A percentile compares a stretch with the other conserved stretches of the same genome.
Evolutionary conservation across 1,284 basidiomycete genomes (phyloP).

Genomic region (Malassezia sympodialis): DNA sequence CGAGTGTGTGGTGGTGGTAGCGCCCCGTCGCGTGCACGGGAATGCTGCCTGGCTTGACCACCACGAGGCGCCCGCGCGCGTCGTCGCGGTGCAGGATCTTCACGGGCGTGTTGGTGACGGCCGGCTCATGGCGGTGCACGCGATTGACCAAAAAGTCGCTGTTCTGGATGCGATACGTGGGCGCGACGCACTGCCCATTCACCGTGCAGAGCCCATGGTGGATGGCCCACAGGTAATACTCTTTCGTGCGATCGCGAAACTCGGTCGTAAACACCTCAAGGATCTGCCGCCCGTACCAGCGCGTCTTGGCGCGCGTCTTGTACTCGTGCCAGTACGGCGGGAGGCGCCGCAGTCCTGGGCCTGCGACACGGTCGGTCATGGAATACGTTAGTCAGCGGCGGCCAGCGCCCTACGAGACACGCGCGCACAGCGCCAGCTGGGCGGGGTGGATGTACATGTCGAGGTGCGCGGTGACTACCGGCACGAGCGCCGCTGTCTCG

Average conservation of each 20-base stretch:
- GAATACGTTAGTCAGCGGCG: neutral
- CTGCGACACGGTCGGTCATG: slow-evolving; percentile 14
- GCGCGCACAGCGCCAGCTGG: slow-evolving; percentile 14
- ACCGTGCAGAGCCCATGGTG: slow-evolving; percentile 89
- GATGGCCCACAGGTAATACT: slow-evolving; percentile 54
- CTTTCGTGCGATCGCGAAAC: slow-evolving; percentile 49
- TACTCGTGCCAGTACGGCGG: slow-evolving; percentile 51
- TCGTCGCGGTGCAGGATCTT: slow-evolving; percentile 67
- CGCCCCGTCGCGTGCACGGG: slow-evolving; percentile 44
- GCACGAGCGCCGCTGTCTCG: neutral
- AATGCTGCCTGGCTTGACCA: slow-evolving; percentile 53
- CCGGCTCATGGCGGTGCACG: slow-evolving; percentile 90
- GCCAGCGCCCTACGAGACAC: neutral
- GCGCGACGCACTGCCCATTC: slow-evolving; percentile 70
- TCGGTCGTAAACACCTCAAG: slow-evolving; percentile 49
- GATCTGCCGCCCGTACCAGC: slow-evolving; percentile 75
- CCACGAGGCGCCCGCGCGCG: slow-evolving; percentile 72
- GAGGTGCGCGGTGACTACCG: slow-evolving; percentile 14
- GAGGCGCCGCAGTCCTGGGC: slow-evolving; percentile 17
- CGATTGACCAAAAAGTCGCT: slow-evolving; percentile 78
- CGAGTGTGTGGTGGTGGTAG: slow-evolving; percentile 51
- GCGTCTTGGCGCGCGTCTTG: slow-evolving; percentile 79
- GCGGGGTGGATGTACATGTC: slow-evolving; percentile 14
- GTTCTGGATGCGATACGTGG: slow-evolving; percentile 69
- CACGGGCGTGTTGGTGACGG: slow-evolving; percentile 76